These are phyloP conservation scores for Periglandula ipomoeae DNA, from an alignment of 2,329 filamentous ascomycete species.

Conservation along the genomic window DNA sequence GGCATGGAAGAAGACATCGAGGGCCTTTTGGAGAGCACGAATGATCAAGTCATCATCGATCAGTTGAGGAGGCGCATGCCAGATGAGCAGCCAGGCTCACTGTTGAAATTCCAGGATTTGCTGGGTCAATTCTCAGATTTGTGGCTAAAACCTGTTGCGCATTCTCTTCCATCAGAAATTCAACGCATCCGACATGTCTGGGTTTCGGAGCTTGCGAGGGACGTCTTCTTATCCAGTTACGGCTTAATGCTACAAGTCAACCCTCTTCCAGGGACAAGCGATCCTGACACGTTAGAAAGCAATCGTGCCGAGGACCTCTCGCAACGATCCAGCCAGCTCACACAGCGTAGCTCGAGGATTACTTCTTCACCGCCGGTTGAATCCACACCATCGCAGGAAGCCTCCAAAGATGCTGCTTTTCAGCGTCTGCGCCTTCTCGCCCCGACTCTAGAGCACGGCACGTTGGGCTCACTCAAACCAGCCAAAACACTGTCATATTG, in stretches of 20 bases:
- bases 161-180: slow-evolving; percentile 15
- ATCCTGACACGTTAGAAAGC: slow-evolving; percentile 5
- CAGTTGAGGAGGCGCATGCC: slow-evolving; percentile 18
- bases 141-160: slow-evolving; percentile 22
- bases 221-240: slow-evolving; percentile 25
- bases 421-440: slow-evolving; percentile 26
- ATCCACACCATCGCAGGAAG: slow-evolving; percentile 5
- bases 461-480: slow-evolving; percentile 17
- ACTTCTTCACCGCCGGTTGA: slow-evolving; percentile 9
- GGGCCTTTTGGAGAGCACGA: slow-evolving; percentile 17
- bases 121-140: slow-evolving; percentile 20
- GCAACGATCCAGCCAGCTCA: background rate
- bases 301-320: slow-evolving; percentile 9
- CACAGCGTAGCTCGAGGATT: slow-evolving; percentile 1
- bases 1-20: slow-evolving; percentile 20
- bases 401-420: slow-evolving; percentile 19
- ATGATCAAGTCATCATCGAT: slow-evolving; percentile 20
- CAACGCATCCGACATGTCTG: slow-evolving; percentile 17
- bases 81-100: slow-evolving; percentile 15
- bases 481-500: slow-evolving; percentile 27
- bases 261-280: slow-evolving; percentile 18
- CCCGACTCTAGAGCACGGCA: slow-evolving; percentile 18
- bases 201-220: slow-evolving; percentile 23
- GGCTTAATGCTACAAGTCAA: slow-evolving; percentile 26
- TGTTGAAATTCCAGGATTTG: slow-evolving; percentile 19